Conservation (phyloP, 1,139 yeast species). For the Saccharomyces hybrid region DNA sequence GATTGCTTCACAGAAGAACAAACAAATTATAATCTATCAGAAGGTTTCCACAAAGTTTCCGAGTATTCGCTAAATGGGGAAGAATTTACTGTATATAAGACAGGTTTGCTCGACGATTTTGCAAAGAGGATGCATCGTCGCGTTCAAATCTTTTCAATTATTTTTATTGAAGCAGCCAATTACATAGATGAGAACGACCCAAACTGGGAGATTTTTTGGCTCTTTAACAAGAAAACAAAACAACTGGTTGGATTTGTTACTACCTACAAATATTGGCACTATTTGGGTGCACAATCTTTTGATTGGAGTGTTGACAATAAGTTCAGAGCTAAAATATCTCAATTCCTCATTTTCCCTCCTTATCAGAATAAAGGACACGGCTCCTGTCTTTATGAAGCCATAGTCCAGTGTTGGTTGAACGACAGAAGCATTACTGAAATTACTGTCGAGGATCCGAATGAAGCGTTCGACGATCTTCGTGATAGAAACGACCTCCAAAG, state of each 20-base stretch:
- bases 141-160: conserved; percentile 67
- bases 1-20: conserved; percentile 46
- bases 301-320: conserved; percentile 38
- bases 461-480: conserved; percentile 82
- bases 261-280: conserved; percentile 77
- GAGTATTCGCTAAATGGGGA: conserved; percentile 33
- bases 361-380: conserved; percentile 71
- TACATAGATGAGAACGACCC: conserved; percentile 70
- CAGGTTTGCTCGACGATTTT: conserved; percentile 33
- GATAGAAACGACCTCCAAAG: conserved; percentile 71
- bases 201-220: conserved; percentile 55
- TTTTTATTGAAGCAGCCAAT: conserved; percentile 92
- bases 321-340: conserved; percentile 73
- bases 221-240: conserved; percentile 27
- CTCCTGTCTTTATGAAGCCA: conserved; percentile 47
- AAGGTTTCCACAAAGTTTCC: conserved; percentile 9
- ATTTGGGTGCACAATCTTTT: conserved; percentile 48
- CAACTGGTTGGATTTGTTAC: conserved; percentile 72
- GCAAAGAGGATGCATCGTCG: conserved; percentile 51
- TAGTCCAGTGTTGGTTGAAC: conserved; percentile 48
- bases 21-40: conserved; percentile 19
- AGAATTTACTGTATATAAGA: conserved; percentile 33
- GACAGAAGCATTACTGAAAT: conserved; percentile 58
- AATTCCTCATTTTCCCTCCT: conserved; percentile 76
- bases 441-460: conserved; percentile 93